Conservation (phyloP, 805 yeast genomes). For the Pichia kluyveri region DNA sequence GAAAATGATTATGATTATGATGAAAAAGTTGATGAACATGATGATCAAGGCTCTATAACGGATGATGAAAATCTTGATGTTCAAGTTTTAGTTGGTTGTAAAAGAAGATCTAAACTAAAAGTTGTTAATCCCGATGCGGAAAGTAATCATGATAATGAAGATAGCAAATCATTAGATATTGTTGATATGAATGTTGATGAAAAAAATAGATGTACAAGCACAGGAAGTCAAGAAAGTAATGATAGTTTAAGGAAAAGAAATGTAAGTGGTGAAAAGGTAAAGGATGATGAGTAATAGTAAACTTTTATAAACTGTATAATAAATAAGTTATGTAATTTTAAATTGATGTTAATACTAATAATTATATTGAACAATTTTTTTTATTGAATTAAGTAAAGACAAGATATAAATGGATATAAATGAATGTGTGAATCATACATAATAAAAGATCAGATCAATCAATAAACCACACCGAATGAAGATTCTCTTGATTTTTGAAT, state of each 20-base stretch:
- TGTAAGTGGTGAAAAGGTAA: slow-evolving; percentile 20
- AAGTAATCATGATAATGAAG: not conserved
- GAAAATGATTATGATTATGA: not conserved
- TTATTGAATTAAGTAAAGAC: no score
- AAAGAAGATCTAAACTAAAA: slow-evolving; percentile 48
- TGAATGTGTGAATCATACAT: no score
- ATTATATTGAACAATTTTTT: no score
- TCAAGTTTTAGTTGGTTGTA: slow-evolving; percentile 62
- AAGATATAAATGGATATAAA: no score
- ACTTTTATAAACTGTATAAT: not conserved
- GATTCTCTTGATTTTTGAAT: slow-evolving; percentile 80
- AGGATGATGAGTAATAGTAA: not conserved
- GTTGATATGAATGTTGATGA: not conserved
- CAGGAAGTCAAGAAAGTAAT: slow-evolving; percentile 5
- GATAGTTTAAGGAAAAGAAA: slow-evolving; percentile 14
- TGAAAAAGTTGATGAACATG: not conserved
- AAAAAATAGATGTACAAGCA: slow-evolving; percentile 7
- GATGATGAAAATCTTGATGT: slow-evolving; percentile 48
- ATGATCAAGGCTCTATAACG: not conserved
- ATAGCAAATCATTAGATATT: not conserved
- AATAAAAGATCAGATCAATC: no score
- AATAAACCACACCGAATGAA: slow-evolving; percentile 29
- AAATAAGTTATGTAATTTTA: not conserved
- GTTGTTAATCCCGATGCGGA: slow-evolving; percentile 51
- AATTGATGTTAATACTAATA: not conserved